Evolutionary conservation across 108 stramenopile species (phyloP).

Genomic region (Fragilariopsis cylindrus): DNA sequence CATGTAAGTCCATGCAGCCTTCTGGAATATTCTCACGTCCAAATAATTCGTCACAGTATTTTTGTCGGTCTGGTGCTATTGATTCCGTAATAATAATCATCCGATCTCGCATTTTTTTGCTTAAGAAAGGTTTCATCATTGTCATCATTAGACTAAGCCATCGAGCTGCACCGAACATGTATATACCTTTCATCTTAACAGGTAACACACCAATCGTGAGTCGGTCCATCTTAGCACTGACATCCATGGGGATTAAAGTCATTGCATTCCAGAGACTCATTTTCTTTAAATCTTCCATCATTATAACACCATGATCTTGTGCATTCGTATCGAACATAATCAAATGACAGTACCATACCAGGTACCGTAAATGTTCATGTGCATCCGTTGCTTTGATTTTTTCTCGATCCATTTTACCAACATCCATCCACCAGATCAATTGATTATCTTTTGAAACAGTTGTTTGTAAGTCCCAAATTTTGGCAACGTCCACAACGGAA

Average conservation of each 20-base stretch:
- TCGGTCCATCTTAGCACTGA: constrained; percentile 55
- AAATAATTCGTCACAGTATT: constrained; percentile 12
- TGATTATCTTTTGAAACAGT: constrained; percentile 44
- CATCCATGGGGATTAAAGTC: constrained; percentile 60
- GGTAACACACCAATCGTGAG: constrained; percentile 66
- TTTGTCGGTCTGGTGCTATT: not conserved
- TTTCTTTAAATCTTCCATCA: constrained; percentile 49
- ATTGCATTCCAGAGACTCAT: constrained; percentile 51
- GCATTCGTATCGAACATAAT: constrained; percentile 53
- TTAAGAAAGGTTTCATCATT: constrained; percentile 33
- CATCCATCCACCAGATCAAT: constrained; percentile 67
- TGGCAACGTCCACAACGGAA: constrained; percentile 39
- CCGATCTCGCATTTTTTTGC: constrained; percentile 37
- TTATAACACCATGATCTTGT: constrained; percentile 52
- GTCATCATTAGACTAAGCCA: constrained; percentile 29
- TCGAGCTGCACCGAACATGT: constrained; percentile 13
- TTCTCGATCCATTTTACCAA: constrained; percentile 45
- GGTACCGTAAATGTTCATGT: constrained; percentile 13
- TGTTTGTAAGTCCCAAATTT: constrained; percentile 47
- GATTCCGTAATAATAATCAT: constrained; percentile 13
- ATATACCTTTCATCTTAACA: constrained; percentile 46
- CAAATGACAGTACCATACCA: constrained; percentile 62
- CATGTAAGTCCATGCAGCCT: constrained; percentile 6
- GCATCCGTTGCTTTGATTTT: constrained; percentile 30
- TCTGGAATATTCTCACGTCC: constrained; percentile 16